Base-by-base conservation (phyloP, 1,284 basidiomycete species). In the Microbotryum intermedium region DNA sequence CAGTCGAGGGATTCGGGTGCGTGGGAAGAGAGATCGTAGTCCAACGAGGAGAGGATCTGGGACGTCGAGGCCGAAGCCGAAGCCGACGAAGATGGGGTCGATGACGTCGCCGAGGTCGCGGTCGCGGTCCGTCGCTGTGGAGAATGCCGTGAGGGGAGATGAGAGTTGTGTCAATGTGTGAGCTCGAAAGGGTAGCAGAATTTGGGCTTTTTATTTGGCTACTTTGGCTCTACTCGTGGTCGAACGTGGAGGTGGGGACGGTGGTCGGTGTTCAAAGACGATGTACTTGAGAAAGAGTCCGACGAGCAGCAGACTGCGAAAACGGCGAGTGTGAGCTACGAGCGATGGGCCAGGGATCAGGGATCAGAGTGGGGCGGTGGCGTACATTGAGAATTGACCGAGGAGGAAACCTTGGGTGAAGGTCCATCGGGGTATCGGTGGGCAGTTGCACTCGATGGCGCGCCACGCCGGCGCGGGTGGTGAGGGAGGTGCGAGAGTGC, bases 321-420 rank as follows among this genome's bases (percentile, higher is more conserved):
- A 7, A 3, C 3, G 20, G 11, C 25, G 42, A 11, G 54, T 21
- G 34, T 39, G 26, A 54, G 18, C n/a, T 13, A 46, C n/a, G 18
- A 11, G n/a, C n/a, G n/a, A n/a, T n/a, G n/a, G n/a, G n/a, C n/a
- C n/a, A n/a, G n/a, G 68, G 51, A 16, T 70, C 49, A 2, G 65
- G 45, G 3, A 66, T 26, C 67, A 58, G 54, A 70, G 28, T 34
- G 69, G 61, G 58, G 23, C 21, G 45, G 8, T 43, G 21, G 54
- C 60, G 18, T 11, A 68, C 66, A 81, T 77, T 16, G 77, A 77
- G 6, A 77, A 74, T 71, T 81, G 80, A 10, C 80, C 80, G 25
- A 78, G 70, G 39, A 81, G 71, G 58, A 81, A 74, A 20, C 80
- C 80, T 62, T 81, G 79, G 2, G 78, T 78, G 70, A 81, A 81